Base-by-base conservation (phyloP, 2,329 filamentous ascomycete genomes). In the Pseudogymnoascus sp. region DNA sequence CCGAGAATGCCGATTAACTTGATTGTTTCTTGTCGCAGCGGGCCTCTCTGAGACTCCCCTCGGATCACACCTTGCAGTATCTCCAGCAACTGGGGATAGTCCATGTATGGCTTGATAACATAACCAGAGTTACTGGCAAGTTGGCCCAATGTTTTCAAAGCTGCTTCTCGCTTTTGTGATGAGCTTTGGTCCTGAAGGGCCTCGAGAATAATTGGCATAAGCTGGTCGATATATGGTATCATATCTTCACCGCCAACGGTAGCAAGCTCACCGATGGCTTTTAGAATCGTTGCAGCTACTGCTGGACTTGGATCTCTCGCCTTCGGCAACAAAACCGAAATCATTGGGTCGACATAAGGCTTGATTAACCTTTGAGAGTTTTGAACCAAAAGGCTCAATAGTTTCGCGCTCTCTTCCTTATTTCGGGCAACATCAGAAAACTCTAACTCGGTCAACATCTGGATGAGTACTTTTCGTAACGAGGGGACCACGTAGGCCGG, bases 401-500 rank as follows among this genome's bases (percentile, higher is more conserved):
- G 81, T 72, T 92, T 93, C 8, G 95, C 93, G 70, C 93, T 97
- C 75, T 99, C 95, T 76, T 97, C 93, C 75, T 97, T 97, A 76
- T 93, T 96, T 56, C 91, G 86, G 6, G 93, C 84, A 61, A 93
- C 95, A 73, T 96, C 96, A 5, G 95, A 96, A 71, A 97, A 97
- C 70, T 96, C 93, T 21, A 99, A 88, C 71, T 97, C 93, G 0
- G 95, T 99, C 66, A 99, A 83, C 75, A 99, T 88, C 75, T 99
- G 96, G 64, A 99, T 93, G 25, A 99, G 84, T 5, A 96, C 89
- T 76, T 99, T 99, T 66, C 95, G 89, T 40, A 99, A 77, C 0
- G 95, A 96, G 1, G 96, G 95, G 71, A 99, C 96, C 68, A 99
- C 93, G 75, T 99, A 99, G 64, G 96, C 96, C 1, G 95, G 96